Conservation (phyloP, 75 land plant species). For the Larix kaempferi region DNA sequence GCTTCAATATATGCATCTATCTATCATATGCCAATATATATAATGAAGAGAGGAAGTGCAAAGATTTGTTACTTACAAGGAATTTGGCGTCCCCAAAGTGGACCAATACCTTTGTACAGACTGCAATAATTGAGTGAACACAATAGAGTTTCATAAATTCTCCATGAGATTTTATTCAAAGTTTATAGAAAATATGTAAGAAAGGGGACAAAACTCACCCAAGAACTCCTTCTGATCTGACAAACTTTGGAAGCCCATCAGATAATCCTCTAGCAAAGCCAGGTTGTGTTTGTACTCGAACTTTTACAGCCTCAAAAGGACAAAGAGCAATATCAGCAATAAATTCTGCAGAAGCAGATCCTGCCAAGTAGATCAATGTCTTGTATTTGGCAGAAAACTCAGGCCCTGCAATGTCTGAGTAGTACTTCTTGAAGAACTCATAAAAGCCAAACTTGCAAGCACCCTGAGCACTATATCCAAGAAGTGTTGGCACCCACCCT, state of each 20-base stretch:
- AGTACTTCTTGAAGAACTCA: constrained; percentile 92
- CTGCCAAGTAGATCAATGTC: constrained; percentile 83
- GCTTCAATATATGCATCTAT: constrained; percentile 7
- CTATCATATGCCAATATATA: constrained; percentile 8
- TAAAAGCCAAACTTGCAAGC: constrained; percentile 95
- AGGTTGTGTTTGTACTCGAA: constrained; percentile 90
- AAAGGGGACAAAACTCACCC: constrained; percentile 43
- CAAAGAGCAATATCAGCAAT: constrained; percentile 93
- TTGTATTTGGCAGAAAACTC: constrained; percentile 80
- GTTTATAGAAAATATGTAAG: background rate
- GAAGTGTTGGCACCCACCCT: constrained; percentile 91
- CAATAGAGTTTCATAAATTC: background rate
- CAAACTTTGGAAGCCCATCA: constrained; percentile 83
- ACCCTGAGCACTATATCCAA: constrained; percentile 94
- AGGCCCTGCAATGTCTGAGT: constrained; percentile 81
- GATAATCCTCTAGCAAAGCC: constrained; percentile 84
- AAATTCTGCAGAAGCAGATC: constrained; percentile 90
- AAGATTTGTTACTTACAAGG: constrained; percentile 66
- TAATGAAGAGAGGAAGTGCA: constrained; percentile 8
- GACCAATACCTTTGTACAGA: constrained; percentile 79
- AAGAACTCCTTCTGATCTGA: constrained; percentile 65
- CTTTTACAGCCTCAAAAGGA: constrained; percentile 94
- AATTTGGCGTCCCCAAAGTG: constrained; percentile 96
- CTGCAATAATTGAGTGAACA: constrained; percentile 25
- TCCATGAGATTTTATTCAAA: background rate